Evolutionary conservation across 495 filamentous ascomycete genomes (phyloP), one percentile per base, ranked within the genome.

Genomic region (Collariella sp.): DNA sequence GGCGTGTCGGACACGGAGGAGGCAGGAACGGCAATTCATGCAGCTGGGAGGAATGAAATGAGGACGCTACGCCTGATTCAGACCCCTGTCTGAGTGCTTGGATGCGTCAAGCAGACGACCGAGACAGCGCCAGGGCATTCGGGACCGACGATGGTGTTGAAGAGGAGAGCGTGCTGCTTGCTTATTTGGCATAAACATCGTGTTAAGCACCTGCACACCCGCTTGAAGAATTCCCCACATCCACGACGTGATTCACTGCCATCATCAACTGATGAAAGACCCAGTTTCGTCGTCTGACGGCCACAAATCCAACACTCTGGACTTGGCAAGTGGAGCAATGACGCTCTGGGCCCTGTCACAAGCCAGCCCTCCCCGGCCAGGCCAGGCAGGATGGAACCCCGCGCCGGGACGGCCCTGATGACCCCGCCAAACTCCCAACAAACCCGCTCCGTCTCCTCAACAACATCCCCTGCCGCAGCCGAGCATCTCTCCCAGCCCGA

Each of bases 371-470:
- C 49, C 22, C 49, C n/a, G 35, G 33, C 50, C 50, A 46, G 15
- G 23, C 3, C 22, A 31, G 43, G 44, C 7, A 46, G 15, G 19
- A 15, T 36, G 40, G 50, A 44, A 42, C 54, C 54, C 54, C 54
- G 55, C 49, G 55, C 36, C 34, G 35, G 41, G 13, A 7, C 31
- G n/a, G 10, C 48, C 26, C 13, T 13, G 18, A 5, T n/a, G 18
- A 56, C 48, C 43, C 52, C 51, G 46, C 51, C 52, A 54, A 26
- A 26, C 13, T 41, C 33, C 49, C 54, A 58, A 52, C 53, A 59
- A 59, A 52, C 53, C 15, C 16, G 22, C 22, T n/a, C 33, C 16
- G 5, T 36, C 38, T 50, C 48, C 55, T 58, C 56, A 51, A 52
- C 55, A 57, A 29, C 46, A 45, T 24, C 41, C 10, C 3, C 39